Evolutionary conservation across 2,329 filamentous ascomycete genomes (phyloP), one percentile per base, ranked within the genome.

Genomic region (Aspergillus hiratsukae): DNA sequence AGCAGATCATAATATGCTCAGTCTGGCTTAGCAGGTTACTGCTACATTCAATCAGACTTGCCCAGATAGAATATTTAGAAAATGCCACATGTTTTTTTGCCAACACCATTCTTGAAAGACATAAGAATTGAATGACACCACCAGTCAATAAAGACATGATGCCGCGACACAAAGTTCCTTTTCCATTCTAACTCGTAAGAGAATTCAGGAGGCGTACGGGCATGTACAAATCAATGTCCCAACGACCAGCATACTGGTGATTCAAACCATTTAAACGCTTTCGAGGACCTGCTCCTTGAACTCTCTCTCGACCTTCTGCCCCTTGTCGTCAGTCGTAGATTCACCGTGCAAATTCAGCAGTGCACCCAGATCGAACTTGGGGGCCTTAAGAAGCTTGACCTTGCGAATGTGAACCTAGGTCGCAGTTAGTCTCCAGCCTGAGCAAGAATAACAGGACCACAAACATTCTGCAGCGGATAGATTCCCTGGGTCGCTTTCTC

Each of bases 401-500:
- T 99, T 99, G 81, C 94, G 92, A 81, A 99, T 96, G 85, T 99
- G 94, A 75, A 97, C 92, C 92, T 97, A 70, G 9, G 63, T 23
- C n/a, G 61, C 54, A 57, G 65, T 81, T 66, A 81, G 72, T 65
- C 4, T 35, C 14, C 11, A 46, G 40, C 7, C 19, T 25, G 25
- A 40, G 25, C n/a, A 43, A 35, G 8, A 9, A 48, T 8, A 28
- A 10, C 49, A 4, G 43, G 28, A 43, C 48, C 58, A 57, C 86
- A 64, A 83, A 97, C 94, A 81, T 97, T 96, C 85, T 97, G 94
- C 76, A 99, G 89, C 70, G 94, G 94, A 83, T 99, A 99, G 82
- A 99, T 99, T 81, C 94, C 93, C 83, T 97, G 92, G 68, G 92
- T 96, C 64, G 92, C 87, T 88, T 99, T 99, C 88, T 99, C 94